Conservation (phyloP, 805 yeast species). For the Metschnikowia santaceciliae region DNA sequence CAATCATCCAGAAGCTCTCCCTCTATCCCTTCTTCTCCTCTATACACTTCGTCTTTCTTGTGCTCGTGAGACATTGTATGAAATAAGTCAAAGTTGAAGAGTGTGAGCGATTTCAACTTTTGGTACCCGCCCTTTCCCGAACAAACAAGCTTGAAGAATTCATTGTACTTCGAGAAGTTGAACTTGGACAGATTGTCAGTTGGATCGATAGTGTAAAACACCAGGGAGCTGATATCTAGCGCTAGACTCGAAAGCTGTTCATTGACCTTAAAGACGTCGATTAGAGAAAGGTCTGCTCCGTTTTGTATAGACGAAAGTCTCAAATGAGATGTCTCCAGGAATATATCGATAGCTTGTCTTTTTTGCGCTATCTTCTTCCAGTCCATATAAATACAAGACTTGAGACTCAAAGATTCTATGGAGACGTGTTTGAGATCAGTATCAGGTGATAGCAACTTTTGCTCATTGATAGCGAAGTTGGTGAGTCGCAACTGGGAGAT, state of each 20-base stretch:
- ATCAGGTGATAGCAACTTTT: slow-evolving; percentile 16
- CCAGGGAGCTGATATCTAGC: slow-evolving; percentile 47
- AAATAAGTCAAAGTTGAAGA: slow-evolving; percentile 32
- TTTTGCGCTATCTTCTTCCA: slow-evolving; percentile 13
- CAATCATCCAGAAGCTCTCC: slow-evolving; percentile 7
- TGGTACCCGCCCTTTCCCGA: slow-evolving; percentile 32
- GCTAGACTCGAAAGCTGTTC: slow-evolving; percentile 34
- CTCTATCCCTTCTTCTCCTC: background rate
- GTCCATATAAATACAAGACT: slow-evolving; percentile 14
- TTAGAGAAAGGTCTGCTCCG: slow-evolving; percentile 45
- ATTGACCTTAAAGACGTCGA: slow-evolving; percentile 42
- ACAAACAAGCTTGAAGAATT: slow-evolving; percentile 28
- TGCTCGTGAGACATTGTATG: slow-evolving; percentile 18
- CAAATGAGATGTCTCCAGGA: slow-evolving; percentile 36
- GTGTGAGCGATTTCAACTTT: slow-evolving; percentile 22
- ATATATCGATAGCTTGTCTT: slow-evolving; percentile 28
- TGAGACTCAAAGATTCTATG: slow-evolving; percentile 11
- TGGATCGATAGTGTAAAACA: slow-evolving; percentile 30
- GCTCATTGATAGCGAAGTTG: slow-evolving; percentile 47
- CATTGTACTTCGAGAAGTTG: slow-evolving; percentile 28
- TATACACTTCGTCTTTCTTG: background rate
- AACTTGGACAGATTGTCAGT: slow-evolving; percentile 20
- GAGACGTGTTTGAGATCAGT: slow-evolving; percentile 1
- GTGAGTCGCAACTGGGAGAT: slow-evolving; percentile 42
- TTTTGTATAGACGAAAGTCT: slow-evolving; percentile 37